Conservation (phyloP, 2,329 filamentous ascomycete genomes). For the Fusarium chuoi region DNA sequence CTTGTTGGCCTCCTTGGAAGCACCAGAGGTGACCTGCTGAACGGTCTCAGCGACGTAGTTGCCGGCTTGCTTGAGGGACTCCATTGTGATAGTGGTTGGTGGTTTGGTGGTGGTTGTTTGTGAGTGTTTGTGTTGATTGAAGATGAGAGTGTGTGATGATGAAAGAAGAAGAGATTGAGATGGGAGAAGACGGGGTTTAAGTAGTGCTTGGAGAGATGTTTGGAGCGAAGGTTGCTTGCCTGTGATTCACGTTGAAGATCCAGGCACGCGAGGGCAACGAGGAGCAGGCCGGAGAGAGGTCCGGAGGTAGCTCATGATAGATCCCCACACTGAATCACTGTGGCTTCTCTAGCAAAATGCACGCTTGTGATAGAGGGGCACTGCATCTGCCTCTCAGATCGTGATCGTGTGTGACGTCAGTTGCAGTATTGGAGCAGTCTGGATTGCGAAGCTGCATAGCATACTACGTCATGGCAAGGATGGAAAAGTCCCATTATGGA, state of each 20-base stretch:
- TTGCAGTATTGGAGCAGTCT: background rate
- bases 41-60: constrained; percentile 77
- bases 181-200: constrained; percentile 36
- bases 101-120: constrained; percentile 13
- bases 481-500: constrained; percentile 16
- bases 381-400: constrained; percentile 1
- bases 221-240: background rate
- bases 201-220: constrained; percentile 21
- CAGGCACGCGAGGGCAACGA: constrained; percentile 4
- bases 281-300: background rate
- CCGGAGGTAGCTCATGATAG: constrained; percentile 14
- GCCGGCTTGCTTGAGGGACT: constrained; percentile 67
- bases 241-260: constrained; percentile 11
- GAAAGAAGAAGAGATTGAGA: background rate
- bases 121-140: constrained; percentile 13
- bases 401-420: constrained; percentile 34
- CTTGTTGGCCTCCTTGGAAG: constrained; percentile 79
- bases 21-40: constrained; percentile 65
- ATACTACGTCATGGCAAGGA: constrained; percentile 30
- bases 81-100: constrained; percentile 55
- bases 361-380: constrained; percentile 9
- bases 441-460: background rate
- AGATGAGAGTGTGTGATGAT: constrained; percentile 29
- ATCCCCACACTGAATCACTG: background rate
- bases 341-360: background rate